Conservation (phyloP, 768 basidiomycete species). For the Trametes coccinea region DNA sequence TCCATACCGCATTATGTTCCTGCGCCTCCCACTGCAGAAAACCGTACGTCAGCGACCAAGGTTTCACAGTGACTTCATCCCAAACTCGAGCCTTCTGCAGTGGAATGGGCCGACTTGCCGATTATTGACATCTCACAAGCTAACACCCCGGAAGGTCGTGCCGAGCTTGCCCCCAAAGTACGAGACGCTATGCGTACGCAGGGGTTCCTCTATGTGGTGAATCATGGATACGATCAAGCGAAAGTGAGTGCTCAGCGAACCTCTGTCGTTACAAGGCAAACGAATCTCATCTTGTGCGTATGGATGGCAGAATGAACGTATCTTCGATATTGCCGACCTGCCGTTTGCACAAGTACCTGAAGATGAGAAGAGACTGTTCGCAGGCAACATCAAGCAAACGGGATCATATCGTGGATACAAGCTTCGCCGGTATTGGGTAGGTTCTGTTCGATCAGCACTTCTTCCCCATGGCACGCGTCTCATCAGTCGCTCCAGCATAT, state of each 20-base stretch:
- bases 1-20: slow-evolving; percentile 27
- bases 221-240: slow-evolving; percentile 31
- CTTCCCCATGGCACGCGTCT: neutral
- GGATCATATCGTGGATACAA: slow-evolving; percentile 61
- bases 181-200: slow-evolving; percentile 32
- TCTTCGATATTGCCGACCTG: slow-evolving; percentile 40
- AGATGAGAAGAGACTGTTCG: slow-evolving; percentile 36
- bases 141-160: slow-evolving; percentile 30
- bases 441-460: slow-evolving; percentile 4
- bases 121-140: slow-evolving; percentile 34
- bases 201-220: slow-evolving; percentile 37
- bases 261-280: no score
- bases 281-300: neutral
- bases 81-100: slow-evolving; percentile 11
- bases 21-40: slow-evolving; percentile 26
- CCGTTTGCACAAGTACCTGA: slow-evolving; percentile 35
- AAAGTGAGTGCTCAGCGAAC: slow-evolving; percentile 21
- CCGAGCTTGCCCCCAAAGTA: slow-evolving; percentile 26
- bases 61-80: neutral
- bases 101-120: slow-evolving; percentile 36
- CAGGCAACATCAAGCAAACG: slow-evolving; percentile 37
- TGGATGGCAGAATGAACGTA: slow-evolving; percentile 31
- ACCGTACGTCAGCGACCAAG: neutral
- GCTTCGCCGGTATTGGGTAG: slow-evolving; percentile 53
- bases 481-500: slow-evolving; percentile 44